A percentile compares a stretch with the other conserved stretches of the same genome.
phyloP scores from a whole-genome alignment of 306 rosid genomes.

The peach (Prunus persica) region Prunus_persica_NCBIv2 NC_034016.1:21555501-21556000 shows the following conservation, averaged over 20 bases:
- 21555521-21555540: not conserved
- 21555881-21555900: constrained; percentile 69
- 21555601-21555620: not conserved
- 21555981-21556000: constrained; percentile 69
- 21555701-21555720: not conserved
- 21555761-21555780: not conserved
- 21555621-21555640: not conserved
- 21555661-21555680: constrained; percentile 7
- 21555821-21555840: not conserved
- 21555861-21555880: constrained; percentile 16
- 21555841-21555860: not conserved
- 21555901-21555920: constrained; percentile 52
- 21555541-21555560: not conserved
- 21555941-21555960: constrained; percentile 90
- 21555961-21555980: constrained; percentile 69
- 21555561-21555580: not conserved
- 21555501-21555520: too few species aligned
- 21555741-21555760: not conserved
- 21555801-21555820: not conserved
- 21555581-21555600: not conserved
- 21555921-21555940: constrained; percentile 77
- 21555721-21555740: not conserved
- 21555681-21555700: not conserved
- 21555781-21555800: not conserved
- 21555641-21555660: not conserved